Evolutionary conservation across 352 stramenopile genomes (phyloP).

Genomic region (Phytopythium helicoides): DNA sequence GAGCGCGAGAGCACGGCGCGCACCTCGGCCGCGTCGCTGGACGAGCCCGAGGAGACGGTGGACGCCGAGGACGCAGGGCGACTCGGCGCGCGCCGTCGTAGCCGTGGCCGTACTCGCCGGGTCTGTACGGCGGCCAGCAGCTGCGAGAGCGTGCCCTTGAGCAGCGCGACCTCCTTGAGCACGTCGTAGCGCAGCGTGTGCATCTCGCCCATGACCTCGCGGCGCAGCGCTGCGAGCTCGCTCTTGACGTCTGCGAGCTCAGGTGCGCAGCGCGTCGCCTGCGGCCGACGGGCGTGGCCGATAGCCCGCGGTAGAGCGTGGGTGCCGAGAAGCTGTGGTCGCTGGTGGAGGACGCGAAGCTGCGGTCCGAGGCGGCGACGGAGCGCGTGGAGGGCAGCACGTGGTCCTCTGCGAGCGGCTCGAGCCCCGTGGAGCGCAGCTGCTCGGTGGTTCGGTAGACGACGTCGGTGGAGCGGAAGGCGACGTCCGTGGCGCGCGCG

Average conservation of each 20-base stretch:
- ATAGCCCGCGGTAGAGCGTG: not conserved
- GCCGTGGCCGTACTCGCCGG: conserved; percentile 8
- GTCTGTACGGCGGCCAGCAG: conserved; percentile 28
- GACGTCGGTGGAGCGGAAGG: conserved; percentile 28
- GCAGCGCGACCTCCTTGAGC: conserved; percentile 80
- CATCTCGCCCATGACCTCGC: conserved; percentile 85
- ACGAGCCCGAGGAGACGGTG: not conserved
- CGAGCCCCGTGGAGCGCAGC: conserved; percentile 44
- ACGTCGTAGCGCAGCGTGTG: conserved; percentile 82
- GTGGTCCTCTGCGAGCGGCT: conserved; percentile 56
- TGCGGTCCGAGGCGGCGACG: conserved; percentile 25
- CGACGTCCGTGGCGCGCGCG: conserved; percentile 7
- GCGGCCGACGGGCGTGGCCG: conserved; percentile 7
- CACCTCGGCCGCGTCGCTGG: conserved; percentile 20
- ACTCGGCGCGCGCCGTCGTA: conserved; percentile 9
- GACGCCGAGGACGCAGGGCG: conserved; percentile 16
- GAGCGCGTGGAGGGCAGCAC: conserved; percentile 34
- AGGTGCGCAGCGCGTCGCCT: conserved; percentile 34
- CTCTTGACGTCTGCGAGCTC: conserved; percentile 64
- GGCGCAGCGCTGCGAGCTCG: conserved; percentile 63
- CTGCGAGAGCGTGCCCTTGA: conserved; percentile 74
- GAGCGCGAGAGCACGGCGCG: conserved; percentile 39
- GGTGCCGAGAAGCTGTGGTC: conserved; percentile 15
- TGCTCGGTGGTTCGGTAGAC: conserved; percentile 62
- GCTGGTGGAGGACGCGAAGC: conserved; percentile 27